Evolutionary conservation across 805 yeast genomes (phyloP), one percentile per base, ranked within the genome.

Genomic region (Huiozyma naganishii): DNA sequence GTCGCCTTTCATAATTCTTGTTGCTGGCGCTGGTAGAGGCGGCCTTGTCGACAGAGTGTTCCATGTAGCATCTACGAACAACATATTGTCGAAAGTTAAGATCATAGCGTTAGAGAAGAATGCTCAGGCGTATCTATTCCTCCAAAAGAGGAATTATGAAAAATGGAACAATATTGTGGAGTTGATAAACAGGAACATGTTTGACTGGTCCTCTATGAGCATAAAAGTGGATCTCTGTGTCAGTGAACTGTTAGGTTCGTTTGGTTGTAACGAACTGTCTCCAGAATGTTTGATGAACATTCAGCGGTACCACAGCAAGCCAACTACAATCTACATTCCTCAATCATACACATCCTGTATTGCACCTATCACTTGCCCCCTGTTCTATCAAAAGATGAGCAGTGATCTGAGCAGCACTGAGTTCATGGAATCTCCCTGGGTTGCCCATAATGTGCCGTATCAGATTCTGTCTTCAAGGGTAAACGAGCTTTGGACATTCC

Each of bases 1-100:
- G 23, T 17, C 23, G 4, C 55, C 48, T 7, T 48, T 70, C 28
- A 63, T 64, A 8, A 64, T 84, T 7, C 70, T 83, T 4, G 72
- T 89, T 2, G 78, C 83, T 2, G 97, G 97, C 0, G 92, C 96
- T 0, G 97, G 97, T 1, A 66, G 87, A 38, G 97, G 97, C 1
- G 89, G 90, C 0, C 62, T 89, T 29, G 78, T 88, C 2, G 79
- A 79, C 37, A 66, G 72, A 17, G 17, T 43, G n/a, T 43, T 29
- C n/a, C 34, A 39, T 32, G 39, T 41, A 4, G 40, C 37, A 6
- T 30, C 32, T 8, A 36, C 23, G 12, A 37, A 30, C n/a, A 47
- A 49, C 36, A 45, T 65, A 12, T 7, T 38, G 7, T 35, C 52
- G 5, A 53, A 50, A 13, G 53, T 55, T 11, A 52, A 55, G n/a